Evolutionary conservation across 192 early-diverging fungal species (phyloP).

Genomic region (Coemansia sp.): DNA sequence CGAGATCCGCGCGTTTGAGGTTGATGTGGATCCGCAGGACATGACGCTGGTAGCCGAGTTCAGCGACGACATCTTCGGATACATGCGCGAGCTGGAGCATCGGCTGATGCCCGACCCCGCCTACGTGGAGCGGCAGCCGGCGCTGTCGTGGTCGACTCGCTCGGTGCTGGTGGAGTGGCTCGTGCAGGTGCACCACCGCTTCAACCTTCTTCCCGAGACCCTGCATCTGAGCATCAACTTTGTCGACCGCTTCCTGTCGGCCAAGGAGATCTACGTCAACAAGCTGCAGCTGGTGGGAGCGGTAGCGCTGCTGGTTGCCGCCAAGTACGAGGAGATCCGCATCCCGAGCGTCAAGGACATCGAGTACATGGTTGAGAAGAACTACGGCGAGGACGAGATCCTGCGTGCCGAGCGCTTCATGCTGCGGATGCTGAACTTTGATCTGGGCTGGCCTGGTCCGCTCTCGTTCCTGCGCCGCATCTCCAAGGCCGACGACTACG

Average conservation of each 20-base stretch:
- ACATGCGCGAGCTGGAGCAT: conserved; percentile 64
- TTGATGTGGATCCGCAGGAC: conserved; percentile 56
- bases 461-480: conserved; percentile 61
- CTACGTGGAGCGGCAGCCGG: conserved; percentile 56
- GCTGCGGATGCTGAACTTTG: conserved; percentile 59
- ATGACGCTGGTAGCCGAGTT: conserved; percentile 59
- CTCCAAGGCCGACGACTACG: conserved; percentile 62
- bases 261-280: conserved; percentile 43
- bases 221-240: conserved; percentile 60
- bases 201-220: conserved; percentile 63
- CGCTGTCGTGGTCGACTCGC: conserved; percentile 57
- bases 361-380: conserved; percentile 51
- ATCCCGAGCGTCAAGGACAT: conserved; percentile 59
- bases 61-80: conserved; percentile 63
- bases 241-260: conserved; percentile 62
- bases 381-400: conserved; percentile 53
- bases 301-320: conserved; percentile 56
- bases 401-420: conserved; percentile 60
- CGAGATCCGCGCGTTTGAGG: conserved; percentile 55
- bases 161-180: conserved; percentile 62
- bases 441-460: conserved; percentile 61
- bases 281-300: conserved; percentile 62
- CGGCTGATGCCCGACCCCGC: conserved; percentile 53
- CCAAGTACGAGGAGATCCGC: conserved; percentile 63
- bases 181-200: conserved; percentile 58